Evolutionary conservation across 257 asterid species (phyloP), one percentile per base, ranked within the genome.

Genomic region (Rauvolfia tetraphylla): DNA sequence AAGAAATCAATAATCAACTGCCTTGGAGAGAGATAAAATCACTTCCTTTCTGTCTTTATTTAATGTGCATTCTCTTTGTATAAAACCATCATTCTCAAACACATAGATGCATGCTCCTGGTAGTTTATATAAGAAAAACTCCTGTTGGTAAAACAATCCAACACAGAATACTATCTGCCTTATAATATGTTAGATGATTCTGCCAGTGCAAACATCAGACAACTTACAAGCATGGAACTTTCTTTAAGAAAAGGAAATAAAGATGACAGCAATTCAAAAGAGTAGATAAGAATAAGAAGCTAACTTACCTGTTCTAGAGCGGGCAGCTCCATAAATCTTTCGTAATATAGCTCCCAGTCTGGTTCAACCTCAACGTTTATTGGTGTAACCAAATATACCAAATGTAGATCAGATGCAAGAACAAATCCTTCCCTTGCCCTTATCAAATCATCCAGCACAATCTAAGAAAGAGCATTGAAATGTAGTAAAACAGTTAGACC

Each of bases 351-450:
- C 56, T 91, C 99, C 99, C 99, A 95, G 74, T 92, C 98, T 41
- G 98, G 99, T 83, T 95, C 98, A 75, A 95, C 94, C 31, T 90
- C 98, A 83, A 91, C 98, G 85, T 92, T 92, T 76, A 87, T 95
- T 78, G 99, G 99, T 80, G 98, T 95, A 53, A 95, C 99, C 85
- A 95, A 81, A 90, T 92, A 95, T 42, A 95, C 98, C 87, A 95
- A 82, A 90, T 95, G 99, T 86, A 95, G 86, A 83, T 95, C 99
- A 82, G 99, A 95, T 72, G 99, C 98, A 29, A 95, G 91, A 72
- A 95, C 98, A 84, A 95, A 95, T n/a, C 98, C 99, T 86, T 95
- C 96, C 83, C 99, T 90, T 68, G 99, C 99, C 87, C 99, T 89
- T 65, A 85, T 49, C 83, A 95, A 90, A 90, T 95, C 98, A 79